Evolutionary conservation across 139 green algal species (phyloP).

Genomic region (Nannochloris sp.): DNA sequence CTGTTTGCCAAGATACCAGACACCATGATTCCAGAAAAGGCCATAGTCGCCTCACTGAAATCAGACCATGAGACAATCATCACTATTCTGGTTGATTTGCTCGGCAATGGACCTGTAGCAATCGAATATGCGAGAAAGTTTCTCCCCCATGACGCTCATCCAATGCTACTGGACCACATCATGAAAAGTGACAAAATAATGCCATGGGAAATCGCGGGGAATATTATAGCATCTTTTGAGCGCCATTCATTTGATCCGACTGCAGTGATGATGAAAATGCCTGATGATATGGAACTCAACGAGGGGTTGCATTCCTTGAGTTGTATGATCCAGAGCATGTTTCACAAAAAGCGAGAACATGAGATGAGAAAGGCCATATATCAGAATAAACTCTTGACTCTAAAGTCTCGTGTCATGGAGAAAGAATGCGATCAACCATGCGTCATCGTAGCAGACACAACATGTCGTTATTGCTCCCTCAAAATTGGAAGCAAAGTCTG

Average conservation of each 20-base stretch:
- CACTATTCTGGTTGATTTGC: slow-evolving; percentile 46
- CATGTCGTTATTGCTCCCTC: slow-evolving; percentile 37
- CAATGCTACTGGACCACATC: slow-evolving; percentile 52
- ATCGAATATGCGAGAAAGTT: slow-evolving; percentile 51
- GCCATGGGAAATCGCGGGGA: slow-evolving; percentile 39
- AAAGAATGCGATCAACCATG: neutral
- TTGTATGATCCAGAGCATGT: slow-evolving; percentile 44
- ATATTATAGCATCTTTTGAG: slow-evolving; percentile 31
- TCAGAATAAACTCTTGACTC: neutral
- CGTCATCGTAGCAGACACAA: slow-evolving; percentile 26
- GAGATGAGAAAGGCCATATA: slow-evolving; percentile 23
- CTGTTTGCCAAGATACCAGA: neutral
- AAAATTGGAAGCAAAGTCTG: slow-evolving; percentile 43
- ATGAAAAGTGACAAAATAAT: slow-evolving; percentile 36
- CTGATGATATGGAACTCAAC: slow-evolving; percentile 39
- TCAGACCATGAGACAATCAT: slow-evolving; percentile 52
- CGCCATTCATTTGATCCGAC: slow-evolving; percentile 50
- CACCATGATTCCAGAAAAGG: slow-evolving; percentile 36
- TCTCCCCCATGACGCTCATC: slow-evolving; percentile 17
- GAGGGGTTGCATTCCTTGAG: slow-evolving; percentile 51
- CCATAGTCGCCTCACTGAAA: slow-evolving; percentile 44
- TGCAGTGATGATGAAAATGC: slow-evolving; percentile 50
- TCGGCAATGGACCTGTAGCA: slow-evolving; percentile 43
- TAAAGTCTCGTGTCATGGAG: no score
- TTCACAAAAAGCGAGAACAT: no score